A percentile compares a stretch with the other conserved stretches of the same genome.
phyloP scores from a whole-genome alignment of 1,139 yeast species.

The Lodderomyces oxycetoniae region DNA sequence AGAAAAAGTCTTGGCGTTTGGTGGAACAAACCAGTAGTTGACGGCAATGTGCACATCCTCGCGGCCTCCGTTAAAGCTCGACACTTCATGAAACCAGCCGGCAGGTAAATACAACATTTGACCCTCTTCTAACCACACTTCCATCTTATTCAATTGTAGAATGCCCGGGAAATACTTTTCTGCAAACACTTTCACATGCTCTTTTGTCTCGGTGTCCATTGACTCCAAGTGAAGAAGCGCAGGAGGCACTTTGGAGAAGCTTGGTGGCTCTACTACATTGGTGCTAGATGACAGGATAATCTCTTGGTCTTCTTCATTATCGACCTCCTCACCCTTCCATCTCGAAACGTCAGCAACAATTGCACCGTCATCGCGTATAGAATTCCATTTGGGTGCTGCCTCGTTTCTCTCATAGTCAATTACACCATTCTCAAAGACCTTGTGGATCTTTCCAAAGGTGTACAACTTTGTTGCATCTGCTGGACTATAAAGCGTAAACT shows the following conservation, averaged over 20 bases:
- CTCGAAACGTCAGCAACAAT: constrained; percentile 42
- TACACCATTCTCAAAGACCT: constrained; percentile 54
- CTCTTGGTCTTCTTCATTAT: constrained; percentile 10
- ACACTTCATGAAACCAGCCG: constrained; percentile 81
- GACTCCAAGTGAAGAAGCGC: constrained; percentile 54
- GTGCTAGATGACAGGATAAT: background rate
- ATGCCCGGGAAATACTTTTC: constrained; percentile 45
- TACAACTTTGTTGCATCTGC: constrained; percentile 51
- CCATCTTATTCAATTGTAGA: constrained; percentile 32
- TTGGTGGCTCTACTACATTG: constrained; percentile 52
- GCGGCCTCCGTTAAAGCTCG: constrained; percentile 47
- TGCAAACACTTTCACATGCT: constrained; percentile 25
- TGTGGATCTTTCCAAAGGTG: constrained; percentile 55
- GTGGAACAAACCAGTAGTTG: constrained; percentile 74
- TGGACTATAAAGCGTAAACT: constrained; percentile 65
- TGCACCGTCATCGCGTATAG: constrained; percentile 60
- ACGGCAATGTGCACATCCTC: constrained; percentile 51
- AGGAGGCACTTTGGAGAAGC: constrained; percentile 62
- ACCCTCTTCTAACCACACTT: constrained; percentile 51
- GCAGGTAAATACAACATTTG: constrained; percentile 68
- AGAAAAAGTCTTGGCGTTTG: constrained; percentile 29
- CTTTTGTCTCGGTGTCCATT: constrained; percentile 19
- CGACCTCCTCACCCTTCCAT: constrained; percentile 20
- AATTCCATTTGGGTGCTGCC: constrained; percentile 55
- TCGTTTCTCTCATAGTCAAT: constrained; percentile 50